These are phyloP conservation scores for Aspergillus cejpii DNA, from an alignment of 2,329 filamentous ascomycete genomes.

Conservation along the genomic window DNA sequence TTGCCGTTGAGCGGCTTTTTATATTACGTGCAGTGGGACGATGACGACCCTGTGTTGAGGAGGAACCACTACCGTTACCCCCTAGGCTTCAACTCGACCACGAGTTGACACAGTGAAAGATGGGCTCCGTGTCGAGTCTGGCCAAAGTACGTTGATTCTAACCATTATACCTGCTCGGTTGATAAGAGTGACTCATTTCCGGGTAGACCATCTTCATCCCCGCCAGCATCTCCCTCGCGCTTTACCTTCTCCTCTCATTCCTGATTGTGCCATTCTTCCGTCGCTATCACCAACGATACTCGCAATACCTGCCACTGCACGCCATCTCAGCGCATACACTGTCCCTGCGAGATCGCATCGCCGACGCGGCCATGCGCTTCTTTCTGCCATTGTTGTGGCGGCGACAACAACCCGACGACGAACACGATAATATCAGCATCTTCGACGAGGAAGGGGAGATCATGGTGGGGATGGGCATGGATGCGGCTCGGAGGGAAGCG, in stretches of 20 bases:
- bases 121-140: slow-evolving; percentile 28
- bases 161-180: background rate
- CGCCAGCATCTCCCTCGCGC: slow-evolving; percentile 60
- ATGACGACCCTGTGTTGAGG: background rate
- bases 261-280: slow-evolving; percentile 62
- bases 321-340: slow-evolving; percentile 48
- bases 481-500: slow-evolving; percentile 41
- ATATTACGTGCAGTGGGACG: background rate
- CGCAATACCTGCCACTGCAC: slow-evolving; percentile 66
- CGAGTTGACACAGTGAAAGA: too few species aligned
- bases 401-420: slow-evolving; percentile 42
- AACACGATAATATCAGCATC: slow-evolving; percentile 51
- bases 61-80: background rate
- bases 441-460: slow-evolving; percentile 61
- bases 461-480: slow-evolving; percentile 49
- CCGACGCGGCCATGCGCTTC: slow-evolving; percentile 38
- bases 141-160: slow-evolving; percentile 24
- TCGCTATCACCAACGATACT: slow-evolving; percentile 62
- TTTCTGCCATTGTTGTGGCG: slow-evolving; percentile 42
- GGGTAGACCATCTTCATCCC: slow-evolving; percentile 62
- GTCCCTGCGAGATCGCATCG: slow-evolving; percentile 45
- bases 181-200: slow-evolving; percentile 3
- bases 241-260: slow-evolving; percentile 62
- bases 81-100: too few species aligned
- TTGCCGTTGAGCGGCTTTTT: background rate